These are phyloP conservation scores for Komagataella mondaviorum DNA, from an alignment of 805 yeast species.

Conservation along the genomic window DNA sequence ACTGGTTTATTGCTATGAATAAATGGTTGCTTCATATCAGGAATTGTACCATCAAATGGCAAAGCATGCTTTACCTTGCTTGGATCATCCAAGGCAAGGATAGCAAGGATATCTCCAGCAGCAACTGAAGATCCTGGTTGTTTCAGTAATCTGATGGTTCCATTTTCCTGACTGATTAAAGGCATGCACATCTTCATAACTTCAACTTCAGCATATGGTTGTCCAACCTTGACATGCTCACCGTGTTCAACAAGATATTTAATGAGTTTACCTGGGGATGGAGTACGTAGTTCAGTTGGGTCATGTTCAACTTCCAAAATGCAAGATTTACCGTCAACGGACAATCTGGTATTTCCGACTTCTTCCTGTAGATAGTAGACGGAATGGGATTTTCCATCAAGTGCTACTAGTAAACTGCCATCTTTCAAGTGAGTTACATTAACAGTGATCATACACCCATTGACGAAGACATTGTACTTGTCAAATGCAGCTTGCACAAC, in stretches of 20 bases:
- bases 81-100: constrained; percentile 90
- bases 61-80: constrained; percentile 93
- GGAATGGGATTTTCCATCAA: constrained; percentile 89
- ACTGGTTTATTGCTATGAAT: constrained; percentile 76
- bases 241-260: constrained; percentile 91
- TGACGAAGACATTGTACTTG: constrained; percentile 76
- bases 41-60: constrained; percentile 90
- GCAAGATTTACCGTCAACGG: constrained; percentile 93
- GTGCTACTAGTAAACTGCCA: constrained; percentile 80
- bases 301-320: constrained; percentile 90
- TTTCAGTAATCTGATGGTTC: constrained; percentile 81
- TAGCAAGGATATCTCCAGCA: constrained; percentile 96
- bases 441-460: constrained; percentile 83
- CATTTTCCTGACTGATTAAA: constrained; percentile 83
- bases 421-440: constrained; percentile 85
- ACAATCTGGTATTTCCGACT: constrained; percentile 85
- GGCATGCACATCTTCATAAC: constrained; percentile 99
- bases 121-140: constrained; percentile 97
- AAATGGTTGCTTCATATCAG: constrained; percentile 74
- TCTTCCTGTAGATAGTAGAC: constrained; percentile 93
- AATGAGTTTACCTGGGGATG: constrained; percentile 97
- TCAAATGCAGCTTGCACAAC: constrained; percentile 87
- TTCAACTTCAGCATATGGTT: constrained; percentile 95
- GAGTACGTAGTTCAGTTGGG: constrained; percentile 96
- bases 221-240: constrained; percentile 83